Evolutionary conservation across 2,329 filamentous ascomycete genomes (phyloP).

Genomic region (Neofusicoccum cordaticola): DNA sequence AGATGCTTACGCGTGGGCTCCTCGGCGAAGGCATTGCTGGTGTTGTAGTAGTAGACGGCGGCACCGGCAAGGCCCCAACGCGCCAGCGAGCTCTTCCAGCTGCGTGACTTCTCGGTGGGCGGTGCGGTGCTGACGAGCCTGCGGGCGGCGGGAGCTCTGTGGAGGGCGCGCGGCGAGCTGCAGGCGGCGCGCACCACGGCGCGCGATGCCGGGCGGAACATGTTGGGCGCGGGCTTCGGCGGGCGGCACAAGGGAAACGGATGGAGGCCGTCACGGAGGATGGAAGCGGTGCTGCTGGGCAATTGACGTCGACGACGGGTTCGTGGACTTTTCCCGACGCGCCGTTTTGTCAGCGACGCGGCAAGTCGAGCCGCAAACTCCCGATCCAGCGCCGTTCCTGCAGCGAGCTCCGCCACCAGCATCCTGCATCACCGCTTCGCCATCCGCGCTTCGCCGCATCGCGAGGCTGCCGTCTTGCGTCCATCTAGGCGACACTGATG

Average conservation of each 20-base stretch:
- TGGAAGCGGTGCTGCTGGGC: not conserved
- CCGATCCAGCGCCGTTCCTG: slow-evolving; percentile 6
- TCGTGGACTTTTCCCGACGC: not conserved
- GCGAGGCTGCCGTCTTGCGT: too few relatives aligned
- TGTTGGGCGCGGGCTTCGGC: slow-evolving; percentile 25
- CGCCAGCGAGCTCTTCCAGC: slow-evolving; percentile 73
- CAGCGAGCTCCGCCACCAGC: not conserved
- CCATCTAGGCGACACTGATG: too few relatives aligned
- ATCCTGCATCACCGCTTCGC: not conserved
- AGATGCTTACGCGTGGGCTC: slow-evolving; percentile 62
- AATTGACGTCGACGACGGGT: slow-evolving; percentile 6
- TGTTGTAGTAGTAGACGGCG: slow-evolving; percentile 92
- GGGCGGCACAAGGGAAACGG: not conserved
- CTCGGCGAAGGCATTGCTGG: slow-evolving; percentile 81
- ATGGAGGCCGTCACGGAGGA: not conserved
- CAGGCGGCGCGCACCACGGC: slow-evolving; percentile 34
- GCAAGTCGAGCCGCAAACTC: not conserved
- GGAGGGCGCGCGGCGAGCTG: slow-evolving; percentile 30
- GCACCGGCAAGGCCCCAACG: slow-evolving; percentile 75
- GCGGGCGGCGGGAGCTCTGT: slow-evolving; percentile 35
- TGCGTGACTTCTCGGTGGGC: slow-evolving; percentile 65
- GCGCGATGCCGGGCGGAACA: slow-evolving; percentile 54
- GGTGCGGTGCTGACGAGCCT: slow-evolving; percentile 59
- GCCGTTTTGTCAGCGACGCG: not conserved
- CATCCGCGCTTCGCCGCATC: not conserved